phyloP scores from a whole-genome alignment of 2,329 filamentous ascomycete species.

The Aspergillus unguis region DNA sequence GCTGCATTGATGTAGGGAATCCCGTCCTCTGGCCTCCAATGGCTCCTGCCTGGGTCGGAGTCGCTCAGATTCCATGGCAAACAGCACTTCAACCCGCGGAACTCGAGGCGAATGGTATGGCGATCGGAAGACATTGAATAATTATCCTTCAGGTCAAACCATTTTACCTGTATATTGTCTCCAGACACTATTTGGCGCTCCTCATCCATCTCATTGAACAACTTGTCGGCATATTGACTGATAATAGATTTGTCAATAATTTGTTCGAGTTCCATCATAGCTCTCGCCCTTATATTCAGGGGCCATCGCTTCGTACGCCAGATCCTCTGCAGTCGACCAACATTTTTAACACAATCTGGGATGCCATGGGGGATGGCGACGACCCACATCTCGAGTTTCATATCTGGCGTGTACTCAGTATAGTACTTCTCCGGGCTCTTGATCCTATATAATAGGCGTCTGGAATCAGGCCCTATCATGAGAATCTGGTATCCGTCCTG shows the following conservation, averaged over 20 bases:
- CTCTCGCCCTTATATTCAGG: neutral
- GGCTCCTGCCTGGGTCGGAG: neutral
- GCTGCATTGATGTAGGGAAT: neutral
- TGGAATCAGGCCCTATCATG: neutral
- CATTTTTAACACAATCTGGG: neutral
- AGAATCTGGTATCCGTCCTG: neutral
- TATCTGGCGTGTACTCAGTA: neutral
- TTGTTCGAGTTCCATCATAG: neutral
- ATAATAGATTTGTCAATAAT: neutral
- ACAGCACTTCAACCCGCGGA: neutral
- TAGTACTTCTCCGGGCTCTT: neutral
- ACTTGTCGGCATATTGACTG: neutral
- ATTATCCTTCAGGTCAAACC: neutral
- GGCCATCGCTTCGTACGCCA: neutral
- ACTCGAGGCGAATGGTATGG: neutral
- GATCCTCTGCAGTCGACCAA: neutral
- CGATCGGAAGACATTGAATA: neutral
- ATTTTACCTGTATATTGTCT: neutral
- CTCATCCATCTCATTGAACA: neutral
- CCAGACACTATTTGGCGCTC: neutral
- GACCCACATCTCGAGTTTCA: neutral
- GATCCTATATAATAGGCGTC: neutral
- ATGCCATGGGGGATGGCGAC: neutral
- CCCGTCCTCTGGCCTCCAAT: neutral
- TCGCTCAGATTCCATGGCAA: neutral